phyloP scores from a whole-genome alignment of 1,284 basidiomycete species.

The Trametes polyzona region DNA sequence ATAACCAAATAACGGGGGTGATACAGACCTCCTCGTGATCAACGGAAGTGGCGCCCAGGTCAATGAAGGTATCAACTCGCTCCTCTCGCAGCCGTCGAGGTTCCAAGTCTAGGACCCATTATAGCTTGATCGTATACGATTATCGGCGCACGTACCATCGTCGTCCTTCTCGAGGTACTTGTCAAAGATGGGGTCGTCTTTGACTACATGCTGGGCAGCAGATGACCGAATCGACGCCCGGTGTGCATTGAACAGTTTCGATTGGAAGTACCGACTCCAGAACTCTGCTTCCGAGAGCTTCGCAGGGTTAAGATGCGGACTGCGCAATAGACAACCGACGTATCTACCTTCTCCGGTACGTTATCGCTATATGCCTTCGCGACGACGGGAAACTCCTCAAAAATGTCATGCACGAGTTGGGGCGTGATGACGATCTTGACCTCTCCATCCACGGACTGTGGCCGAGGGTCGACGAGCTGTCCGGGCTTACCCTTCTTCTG shows the following conservation, averaged over 20 bases:
- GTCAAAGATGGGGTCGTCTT: slow-evolving; percentile 95
- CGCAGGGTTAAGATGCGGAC: slow-evolving; percentile 1
- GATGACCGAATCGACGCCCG: slow-evolving; percentile 90
- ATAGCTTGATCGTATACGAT: not conserved
- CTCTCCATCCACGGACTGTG: slow-evolving; percentile 80
- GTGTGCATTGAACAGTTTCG: slow-evolving; percentile 92
- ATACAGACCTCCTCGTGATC: slow-evolving; percentile 85
- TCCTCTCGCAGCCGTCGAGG: slow-evolving; percentile 74
- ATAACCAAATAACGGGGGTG: not conserved
- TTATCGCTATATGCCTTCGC: slow-evolving; percentile 91
- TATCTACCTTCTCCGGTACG: slow-evolving; percentile 78
- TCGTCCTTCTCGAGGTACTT: slow-evolving; percentile 94
- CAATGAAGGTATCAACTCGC: slow-evolving; percentile 78
- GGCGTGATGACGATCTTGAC: slow-evolving; percentile 92
- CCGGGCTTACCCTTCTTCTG: slow-evolving; percentile 86
- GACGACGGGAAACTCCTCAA: slow-evolving; percentile 97
- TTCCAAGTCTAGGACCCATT: slow-evolving; percentile 64
- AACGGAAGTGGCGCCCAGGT: slow-evolving; percentile 87
- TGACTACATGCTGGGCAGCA: slow-evolving; percentile 82
- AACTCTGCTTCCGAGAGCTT: slow-evolving; percentile 90
- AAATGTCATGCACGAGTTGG: slow-evolving; percentile 93
- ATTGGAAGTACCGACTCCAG: slow-evolving; percentile 97
- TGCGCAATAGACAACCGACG: slow-evolving; percentile 13
- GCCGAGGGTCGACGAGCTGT: slow-evolving; percentile 88
- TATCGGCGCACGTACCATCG: slow-evolving; percentile 63